phyloP scores from a whole-genome alignment of 208 protist genomes.

The Leishmania guyanensis region DNA sequence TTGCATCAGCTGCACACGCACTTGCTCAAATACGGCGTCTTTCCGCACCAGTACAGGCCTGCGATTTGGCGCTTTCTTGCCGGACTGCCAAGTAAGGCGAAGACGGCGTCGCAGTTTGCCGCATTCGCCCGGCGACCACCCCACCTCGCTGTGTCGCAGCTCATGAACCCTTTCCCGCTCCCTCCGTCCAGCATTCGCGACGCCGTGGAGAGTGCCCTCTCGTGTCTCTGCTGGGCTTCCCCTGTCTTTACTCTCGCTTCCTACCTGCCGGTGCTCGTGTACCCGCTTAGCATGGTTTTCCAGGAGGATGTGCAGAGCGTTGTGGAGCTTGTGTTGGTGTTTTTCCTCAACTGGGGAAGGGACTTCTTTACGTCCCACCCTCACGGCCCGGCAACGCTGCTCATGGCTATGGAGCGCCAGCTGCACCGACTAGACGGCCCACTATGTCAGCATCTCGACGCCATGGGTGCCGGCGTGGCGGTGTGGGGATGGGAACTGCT shows the following conservation, averaged over 20 bases:
- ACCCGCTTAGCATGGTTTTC: conserved; percentile 71
- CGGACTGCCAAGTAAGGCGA: conserved; percentile 47
- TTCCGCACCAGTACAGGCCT: conserved; percentile 65
- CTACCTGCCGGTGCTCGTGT: conserved; percentile 81
- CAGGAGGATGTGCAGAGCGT: conserved; percentile 61
- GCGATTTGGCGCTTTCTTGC: conserved; percentile 86
- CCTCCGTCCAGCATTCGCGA: conserved; percentile 27
- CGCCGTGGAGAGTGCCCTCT: conserved; percentile 61
- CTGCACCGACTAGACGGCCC: conserved; percentile 47
- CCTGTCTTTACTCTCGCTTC: conserved; percentile 69
- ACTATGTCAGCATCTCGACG: conserved; percentile 56
- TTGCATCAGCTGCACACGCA: conserved; percentile 62
- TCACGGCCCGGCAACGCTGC: conserved; percentile 51
- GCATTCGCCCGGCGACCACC: conserved; percentile 50
- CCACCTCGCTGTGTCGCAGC: conserved; percentile 53
- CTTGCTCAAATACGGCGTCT: conserved; percentile 69
- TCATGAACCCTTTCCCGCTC: conserved; percentile 74
- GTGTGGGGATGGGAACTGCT: conserved; percentile 79
- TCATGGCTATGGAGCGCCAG: conserved; percentile 52
- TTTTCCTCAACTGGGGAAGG: conserved; percentile 82
- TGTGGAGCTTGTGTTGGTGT: conserved; percentile 69
- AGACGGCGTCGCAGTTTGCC: conserved; percentile 70
- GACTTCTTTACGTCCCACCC: conserved; percentile 87
- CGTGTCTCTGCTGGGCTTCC: conserved; percentile 68
- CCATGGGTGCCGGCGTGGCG: conserved; percentile 54